phyloP scores from a whole-genome alignment of 306 rosid genomes.

The Albizia julibrissin region DNA sequence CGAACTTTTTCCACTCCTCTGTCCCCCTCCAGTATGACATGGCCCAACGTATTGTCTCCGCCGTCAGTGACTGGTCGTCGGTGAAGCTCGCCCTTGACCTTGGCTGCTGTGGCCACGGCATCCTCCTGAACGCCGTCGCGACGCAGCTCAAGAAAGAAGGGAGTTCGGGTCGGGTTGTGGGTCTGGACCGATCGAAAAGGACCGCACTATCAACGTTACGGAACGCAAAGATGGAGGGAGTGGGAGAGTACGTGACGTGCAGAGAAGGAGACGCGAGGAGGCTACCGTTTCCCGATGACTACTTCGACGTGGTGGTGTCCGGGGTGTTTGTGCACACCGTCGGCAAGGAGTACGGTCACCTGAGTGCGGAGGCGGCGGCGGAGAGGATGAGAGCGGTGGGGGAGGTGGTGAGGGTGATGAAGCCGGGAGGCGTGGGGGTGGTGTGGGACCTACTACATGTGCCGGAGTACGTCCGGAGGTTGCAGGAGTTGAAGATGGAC shows the following conservation, averaged over 20 bases:
- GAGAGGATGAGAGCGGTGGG: conserved; percentile 95
- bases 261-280: conserved; percentile 88
- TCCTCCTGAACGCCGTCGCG: conserved; percentile 92
- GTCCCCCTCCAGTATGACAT: conserved; percentile 90
- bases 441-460: conserved; percentile 98
- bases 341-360: conserved; percentile 80
- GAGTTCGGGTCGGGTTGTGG: conserved; percentile 91
- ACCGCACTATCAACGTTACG: conserved; percentile 67
- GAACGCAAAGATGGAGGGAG: conserved; percentile 81
- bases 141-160: conserved; percentile 90
- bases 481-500: conserved; percentile 95
- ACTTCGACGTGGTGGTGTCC: conserved; percentile 94
- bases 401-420: conserved; percentile 87
- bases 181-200: conserved; percentile 63
- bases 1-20: conserved; percentile 94
- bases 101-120: conserved; percentile 98
- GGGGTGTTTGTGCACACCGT: conserved; percentile 93
- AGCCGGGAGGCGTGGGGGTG: conserved; percentile 80
- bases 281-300: conserved; percentile 84
- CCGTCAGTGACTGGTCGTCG: conserved; percentile 90
- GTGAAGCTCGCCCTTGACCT: conserved; percentile 90
- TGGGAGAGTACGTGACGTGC: conserved; percentile 95
- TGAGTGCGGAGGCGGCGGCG: conserved; percentile 90
- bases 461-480: conserved; percentile 81
- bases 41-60: conserved; percentile 81